Base-by-base conservation (phyloP, 139 green algal genomes). In the Coelastrella sp. region DNA sequence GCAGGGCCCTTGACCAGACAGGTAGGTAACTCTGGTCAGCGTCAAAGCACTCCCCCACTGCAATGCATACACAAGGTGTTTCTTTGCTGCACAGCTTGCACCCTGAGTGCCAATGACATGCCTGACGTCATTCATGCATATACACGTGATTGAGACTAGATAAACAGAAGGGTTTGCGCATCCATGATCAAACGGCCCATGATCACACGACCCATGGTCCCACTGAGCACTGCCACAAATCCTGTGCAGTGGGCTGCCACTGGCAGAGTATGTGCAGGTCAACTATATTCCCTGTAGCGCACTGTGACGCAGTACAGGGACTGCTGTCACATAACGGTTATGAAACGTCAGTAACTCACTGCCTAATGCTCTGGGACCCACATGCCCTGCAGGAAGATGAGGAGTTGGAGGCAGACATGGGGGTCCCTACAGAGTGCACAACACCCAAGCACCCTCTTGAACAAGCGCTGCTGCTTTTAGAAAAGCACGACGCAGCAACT, bases 311-410 rank as follows among this genome's bases (percentile, higher is more conserved):
- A 15, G 63, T 70, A 4, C 63, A 20, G 63, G 63, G 24, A 22
- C 24, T 25, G 78, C 14, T n/a, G 49, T n/a, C n/a, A n/a, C n/a
- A n/a, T n/a, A n/a, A n/a, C n/a, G n/a, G n/a, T 17, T 65, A 12
- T 15, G 12, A 3, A 12, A 70, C 1, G 63, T 20, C 63, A 70
- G 63, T 70, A 70, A 20, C 14, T 70, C 63, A 70, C 63, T 20
- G 12, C 11, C 63, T 15, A 70, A 27, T 6, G 68, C 15, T 76
- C 68, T 76, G 68, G 17, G 8, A 10, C 79, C 58, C 10, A 0
- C 35, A 49, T 85, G 79, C 79, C 12, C 56, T 89, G 84, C 84
- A 89, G 84, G 84, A 89, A n/a, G 70, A 89, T 74, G 84, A 89
- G 17, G 84, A 89, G 57, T 25, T 89, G n/a, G 84, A 89, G 56